Conservation (phyloP, 495 filamentous ascomycete genomes). For the Hypoxylon subgilvum region DNA sequence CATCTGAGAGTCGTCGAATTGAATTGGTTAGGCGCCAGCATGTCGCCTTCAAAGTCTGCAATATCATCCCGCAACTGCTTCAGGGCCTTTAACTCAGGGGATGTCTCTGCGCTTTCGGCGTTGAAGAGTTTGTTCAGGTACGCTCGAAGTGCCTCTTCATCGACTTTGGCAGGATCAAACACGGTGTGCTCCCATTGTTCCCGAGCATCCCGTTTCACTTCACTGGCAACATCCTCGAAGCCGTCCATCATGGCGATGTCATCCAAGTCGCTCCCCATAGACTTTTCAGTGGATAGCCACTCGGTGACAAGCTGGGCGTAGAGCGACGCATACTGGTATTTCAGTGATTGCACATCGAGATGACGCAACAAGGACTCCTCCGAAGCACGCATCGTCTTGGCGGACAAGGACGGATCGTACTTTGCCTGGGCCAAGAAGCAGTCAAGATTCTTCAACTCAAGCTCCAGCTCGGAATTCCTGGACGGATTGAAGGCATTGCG, state of each 20-base stretch:
- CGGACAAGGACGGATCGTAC: slow-evolving; percentile 63
- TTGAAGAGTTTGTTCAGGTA: slow-evolving; percentile 63
- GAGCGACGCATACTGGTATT: slow-evolving; percentile 65
- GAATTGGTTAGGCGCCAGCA: slow-evolving; percentile 50
- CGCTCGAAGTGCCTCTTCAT: slow-evolving; percentile 50
- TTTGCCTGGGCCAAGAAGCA: slow-evolving; percentile 63
- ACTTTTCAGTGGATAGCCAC: slow-evolving; percentile 55
- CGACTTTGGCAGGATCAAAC: slow-evolving; percentile 58
- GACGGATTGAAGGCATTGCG: slow-evolving; percentile 13
- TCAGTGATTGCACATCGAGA: slow-evolving; percentile 57
- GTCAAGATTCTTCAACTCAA: slow-evolving; percentile 53
- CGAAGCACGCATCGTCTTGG: slow-evolving; percentile 53
- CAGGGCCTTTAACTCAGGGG: slow-evolving; percentile 47
- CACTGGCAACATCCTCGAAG: slow-evolving; percentile 52
- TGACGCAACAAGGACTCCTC: slow-evolving; percentile 56
- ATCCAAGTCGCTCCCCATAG: slow-evolving; percentile 14
- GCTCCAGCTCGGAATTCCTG: slow-evolving; percentile 41
- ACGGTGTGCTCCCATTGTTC: slow-evolving; percentile 63
- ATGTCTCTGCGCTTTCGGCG: slow-evolving; percentile 40
- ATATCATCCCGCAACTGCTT: slow-evolving; percentile 52
- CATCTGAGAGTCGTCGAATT: slow-evolving; percentile 52
- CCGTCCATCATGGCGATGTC: slow-evolving; percentile 41
- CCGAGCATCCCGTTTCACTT: slow-evolving; percentile 56
- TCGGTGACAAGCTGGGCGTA: slow-evolving; percentile 69
- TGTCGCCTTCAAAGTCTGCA: slow-evolving; percentile 50